Percentiles rank a stretch among this genome's conserved stretches.
These are phyloP conservation scores for Ascochyta pisi DNA, from an alignment of 2,329 filamentous ascomycete genomes.

Conservation along the genomic window DNA sequence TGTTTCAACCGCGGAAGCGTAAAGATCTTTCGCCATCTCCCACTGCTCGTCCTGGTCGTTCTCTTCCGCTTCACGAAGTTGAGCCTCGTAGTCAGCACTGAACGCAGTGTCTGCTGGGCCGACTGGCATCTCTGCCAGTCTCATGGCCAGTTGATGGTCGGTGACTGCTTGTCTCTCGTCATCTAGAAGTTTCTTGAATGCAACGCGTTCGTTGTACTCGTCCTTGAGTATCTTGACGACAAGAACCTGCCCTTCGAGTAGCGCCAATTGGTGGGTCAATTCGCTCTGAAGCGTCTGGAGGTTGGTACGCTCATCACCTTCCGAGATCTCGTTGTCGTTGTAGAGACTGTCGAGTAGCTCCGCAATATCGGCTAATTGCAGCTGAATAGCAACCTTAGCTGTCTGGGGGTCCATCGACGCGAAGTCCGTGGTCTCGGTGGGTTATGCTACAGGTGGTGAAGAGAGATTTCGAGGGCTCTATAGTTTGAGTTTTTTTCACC, in stretches of 20 bases:
- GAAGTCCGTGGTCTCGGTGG: constrained; percentile 5
- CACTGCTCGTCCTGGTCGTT: not conserved
- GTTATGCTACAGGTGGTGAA: not conserved
- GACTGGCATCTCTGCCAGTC: constrained; percentile 3
- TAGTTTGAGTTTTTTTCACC: not conserved
- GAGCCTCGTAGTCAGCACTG: not conserved
- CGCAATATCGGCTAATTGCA: constrained; percentile 16
- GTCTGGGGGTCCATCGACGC: constrained; percentile 18
- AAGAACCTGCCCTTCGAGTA: constrained; percentile 20
- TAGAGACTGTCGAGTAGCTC: not conserved
- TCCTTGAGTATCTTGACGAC: constrained; percentile 19
- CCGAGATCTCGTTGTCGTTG: not conserved
- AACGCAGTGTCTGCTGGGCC: not conserved
- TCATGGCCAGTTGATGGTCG: constrained; percentile 23
- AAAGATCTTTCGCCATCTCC: not conserved
- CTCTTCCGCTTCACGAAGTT: not conserved
- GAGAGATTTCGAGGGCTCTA: not conserved
- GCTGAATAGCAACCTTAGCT: constrained; percentile 22
- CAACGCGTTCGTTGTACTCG: constrained; percentile 12
- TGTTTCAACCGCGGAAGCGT: not conserved
- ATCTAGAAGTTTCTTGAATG: constrained; percentile 15
- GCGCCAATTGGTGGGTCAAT: constrained; percentile 8
- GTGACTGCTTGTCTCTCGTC: constrained; percentile 22
- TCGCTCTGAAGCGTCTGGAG: constrained; percentile 6
- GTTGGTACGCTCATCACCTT: constrained; percentile 8